Evolutionary conservation across 169 alveolate species (phyloP), one percentile per base, ranked within the genome.

Genomic region (Toxoplasma gondii): DNA sequence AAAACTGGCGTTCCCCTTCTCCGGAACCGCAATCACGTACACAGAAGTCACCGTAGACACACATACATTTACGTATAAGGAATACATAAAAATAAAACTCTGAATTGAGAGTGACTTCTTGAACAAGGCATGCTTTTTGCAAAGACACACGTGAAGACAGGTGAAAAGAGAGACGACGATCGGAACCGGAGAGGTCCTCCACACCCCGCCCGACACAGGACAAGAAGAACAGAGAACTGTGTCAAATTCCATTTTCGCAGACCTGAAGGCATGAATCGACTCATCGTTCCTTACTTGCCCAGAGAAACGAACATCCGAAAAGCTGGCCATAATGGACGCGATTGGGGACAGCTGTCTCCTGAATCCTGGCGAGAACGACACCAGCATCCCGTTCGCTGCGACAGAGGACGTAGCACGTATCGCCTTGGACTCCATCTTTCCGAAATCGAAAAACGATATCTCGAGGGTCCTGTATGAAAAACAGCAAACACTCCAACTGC

Each of bases 251-350:
- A 7, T 12, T 49, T 49, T 12, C 58, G 4, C 58, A 49, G 58
- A 49, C 58, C 58, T 49, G 17, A 34, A 69, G 5, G 24, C 39
- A 78, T 10, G 24, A 17, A 4, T n/a, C 29, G 9, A 78, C 12
- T 10, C 49, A 78, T 39, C 36, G 39, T 17, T 24, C 54, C 92
- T 44, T 86, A 86, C 92, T 86, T 0, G 92, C 92, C 81, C 80
- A 86, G 24, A 86, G 92, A 49, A 86, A 86, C 27, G 92, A 86
- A 39, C 92, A 86, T 19, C 92, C 92, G 80, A 86, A 86, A 80
- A 86, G 92, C 34, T 86, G 49, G 19, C 53, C 81, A 45, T 86
- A 86, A 38, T 44, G 81, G 49, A 53, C 81, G 24, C 80, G 70
- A 39, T 86, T 86, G 53, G 92, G 92, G 53, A 86, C 80, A 9